Base-by-base conservation (phyloP, 2,329 filamentous ascomycete genomes). In the Clonostachys byssicola region DNA sequence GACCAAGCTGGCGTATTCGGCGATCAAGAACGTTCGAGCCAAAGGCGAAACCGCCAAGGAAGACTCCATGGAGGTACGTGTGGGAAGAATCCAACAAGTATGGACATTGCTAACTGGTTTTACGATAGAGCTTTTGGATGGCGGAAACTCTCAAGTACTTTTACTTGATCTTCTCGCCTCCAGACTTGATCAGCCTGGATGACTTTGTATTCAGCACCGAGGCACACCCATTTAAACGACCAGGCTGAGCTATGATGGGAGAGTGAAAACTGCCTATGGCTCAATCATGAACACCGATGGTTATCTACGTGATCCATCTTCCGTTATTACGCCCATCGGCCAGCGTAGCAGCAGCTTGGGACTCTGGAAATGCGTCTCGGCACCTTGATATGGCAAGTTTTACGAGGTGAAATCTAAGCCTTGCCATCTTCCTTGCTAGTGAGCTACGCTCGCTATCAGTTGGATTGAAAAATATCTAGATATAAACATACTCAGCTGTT, bases 91-190 rank as follows among this genome's bases (percentile, higher is more conserved):
- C 34, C 9, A 10, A 30, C 23, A 10, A 14, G 60, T 64, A 10
- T 30, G 3, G 23, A 30, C 23, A 30, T 30, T 30, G 9, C 23
- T 30, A 30, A 30, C 23, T 10, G 9, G 3, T 30, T 30, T 18
- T 60, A 41, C 44, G 54, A 54, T 80, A 83, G 67, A 84, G 74
- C 49, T 89, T 88, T 58, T 90, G 86, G 83, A 70, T 85, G 55
- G 80, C 81, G 0, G 86, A 89, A 68, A 90, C 86, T 30, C 65
- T 89, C 51, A 89, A 89, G 66, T 89, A 89, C 51, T 88, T 89
- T 45, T 90, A 85, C 52, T 59, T 89, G 40, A 75, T 89, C 23
- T 90, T 89, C 56, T 79, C 77, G n/a, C 77, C 86, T 40, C 78
- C 82, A 3, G 71, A 77, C 12, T 54, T 81, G 16, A 67, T 88